Percentiles rank a stretch among this genome's conserved stretches.
Evolutionary conservation across 2,329 filamentous ascomycete species (phyloP).

Genomic region (Podosphaera fusca): DNA sequence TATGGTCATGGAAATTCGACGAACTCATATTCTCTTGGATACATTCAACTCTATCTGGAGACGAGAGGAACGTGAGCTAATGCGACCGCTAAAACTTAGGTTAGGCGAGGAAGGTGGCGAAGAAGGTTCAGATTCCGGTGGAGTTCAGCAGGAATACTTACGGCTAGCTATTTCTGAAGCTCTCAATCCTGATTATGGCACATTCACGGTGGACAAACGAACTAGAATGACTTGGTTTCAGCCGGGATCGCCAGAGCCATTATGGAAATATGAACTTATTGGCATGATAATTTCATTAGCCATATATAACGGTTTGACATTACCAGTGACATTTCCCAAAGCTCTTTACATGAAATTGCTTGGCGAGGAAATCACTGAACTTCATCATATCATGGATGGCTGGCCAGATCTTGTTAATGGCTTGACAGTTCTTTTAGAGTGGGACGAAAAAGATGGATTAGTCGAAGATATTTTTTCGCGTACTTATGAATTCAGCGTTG

Average conservation of each 20-base stretch:
- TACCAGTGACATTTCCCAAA: conserved; percentile 72
- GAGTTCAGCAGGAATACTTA: conserved; percentile 94
- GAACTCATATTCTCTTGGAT: conserved; percentile 45
- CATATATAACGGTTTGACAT: conserved; percentile 75
- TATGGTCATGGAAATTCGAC: conserved; percentile 43
- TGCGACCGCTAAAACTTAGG: conserved; percentile 70
- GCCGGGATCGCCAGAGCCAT: conserved; percentile 55
- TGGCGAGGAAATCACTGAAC: conserved; percentile 39
- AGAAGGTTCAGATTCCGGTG: conserved; percentile 78
- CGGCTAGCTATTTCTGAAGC: conserved; percentile 60
- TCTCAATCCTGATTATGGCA: conserved; percentile 51
- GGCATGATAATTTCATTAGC: conserved; percentile 76
- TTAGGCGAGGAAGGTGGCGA: conserved; percentile 66
- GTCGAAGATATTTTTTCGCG: conserved; percentile 64
- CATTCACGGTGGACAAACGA: conserved; percentile 46
- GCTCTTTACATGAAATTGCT: conserved; percentile 67
- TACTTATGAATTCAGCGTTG: conserved; percentile 65
- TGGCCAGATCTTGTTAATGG: conserved; percentile 67
- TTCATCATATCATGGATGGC: conserved; percentile 62
- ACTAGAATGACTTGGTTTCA: conserved; percentile 77
- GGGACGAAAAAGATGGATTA: conserved; percentile 49
- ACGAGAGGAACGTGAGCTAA: conserved; percentile 55
- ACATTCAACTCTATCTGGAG: conserved; percentile 78
- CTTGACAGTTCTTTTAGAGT: conserved; percentile 48
- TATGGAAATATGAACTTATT: conserved; percentile 78